These are phyloP conservation scores for Zymoseptoria pseudotritici DNA, from an alignment of 2,329 filamentous ascomycete species.

Conservation along the genomic window DNA sequence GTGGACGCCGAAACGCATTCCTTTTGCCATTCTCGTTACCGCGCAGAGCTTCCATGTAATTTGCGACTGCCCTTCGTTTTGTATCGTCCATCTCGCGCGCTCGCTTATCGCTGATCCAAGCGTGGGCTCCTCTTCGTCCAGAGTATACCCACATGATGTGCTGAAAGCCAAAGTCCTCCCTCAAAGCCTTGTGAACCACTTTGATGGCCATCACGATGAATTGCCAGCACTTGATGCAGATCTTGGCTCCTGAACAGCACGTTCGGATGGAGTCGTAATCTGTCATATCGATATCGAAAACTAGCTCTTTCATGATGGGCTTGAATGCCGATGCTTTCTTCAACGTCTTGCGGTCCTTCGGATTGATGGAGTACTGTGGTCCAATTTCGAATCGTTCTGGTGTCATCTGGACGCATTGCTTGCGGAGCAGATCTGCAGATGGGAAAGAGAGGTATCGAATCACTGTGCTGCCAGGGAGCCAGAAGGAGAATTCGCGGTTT, in stretches of 20 bases:
- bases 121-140: slow-evolving; percentile 89
- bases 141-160: slow-evolving; percentile 99
- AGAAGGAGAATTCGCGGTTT: slow-evolving; percentile 93
- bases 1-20: slow-evolving; percentile 74
- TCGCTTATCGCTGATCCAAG: slow-evolving; percentile 91
- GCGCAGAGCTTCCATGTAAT: slow-evolving; percentile 83
- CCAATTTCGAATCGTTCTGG: slow-evolving; percentile 97
- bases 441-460: slow-evolving; percentile 80
- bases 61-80: slow-evolving; percentile 74
- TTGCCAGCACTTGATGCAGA: slow-evolving; percentile 89
- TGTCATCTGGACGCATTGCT: slow-evolving; percentile 80
- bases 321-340: slow-evolving; percentile 75
- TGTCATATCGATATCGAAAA: slow-evolving; percentile 99
- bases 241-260: slow-evolving; percentile 88
- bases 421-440: slow-evolving; percentile 67
- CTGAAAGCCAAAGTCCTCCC: slow-evolving; percentile 92
- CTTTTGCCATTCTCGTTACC: slow-evolving; percentile 76
- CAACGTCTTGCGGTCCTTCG: slow-evolving; percentile 82
- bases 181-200: slow-evolving; percentile 75
- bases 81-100: slow-evolving; percentile 79
- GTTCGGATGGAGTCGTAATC: slow-evolving; percentile 97
- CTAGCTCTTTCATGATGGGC: slow-evolving; percentile 84
- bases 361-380: slow-evolving; percentile 91
- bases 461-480: slow-evolving; percentile 85
- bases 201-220: slow-evolving; percentile 98